These are phyloP conservation scores for Talaromyces pinophilus DNA, from an alignment of 2,329 filamentous ascomycete species.

Conservation along the genomic window DNA sequence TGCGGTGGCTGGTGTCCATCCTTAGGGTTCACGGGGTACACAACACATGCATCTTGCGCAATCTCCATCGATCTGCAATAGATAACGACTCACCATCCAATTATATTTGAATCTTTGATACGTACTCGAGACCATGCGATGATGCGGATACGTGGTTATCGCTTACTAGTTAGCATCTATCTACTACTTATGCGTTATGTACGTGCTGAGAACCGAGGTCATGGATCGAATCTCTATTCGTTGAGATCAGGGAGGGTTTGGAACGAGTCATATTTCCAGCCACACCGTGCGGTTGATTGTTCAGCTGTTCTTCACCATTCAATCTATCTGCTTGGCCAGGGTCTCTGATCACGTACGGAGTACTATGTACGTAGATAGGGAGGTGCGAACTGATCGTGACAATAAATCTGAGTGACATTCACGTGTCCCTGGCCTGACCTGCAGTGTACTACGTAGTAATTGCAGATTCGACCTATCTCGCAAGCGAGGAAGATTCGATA, in stretches of 20 bases:
- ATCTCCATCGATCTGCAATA: conserved; percentile 8
- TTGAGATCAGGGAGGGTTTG: background rate
- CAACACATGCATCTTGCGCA: background rate
- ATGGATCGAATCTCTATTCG: background rate
- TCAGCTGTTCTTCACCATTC: background rate
- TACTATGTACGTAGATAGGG: background rate
- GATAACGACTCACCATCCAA: background rate
- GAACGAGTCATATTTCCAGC: conserved; percentile 6
- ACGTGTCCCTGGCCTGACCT: background rate
- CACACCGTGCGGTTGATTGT: background rate
- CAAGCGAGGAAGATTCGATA: conserved; percentile 2
- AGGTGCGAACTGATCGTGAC: background rate
- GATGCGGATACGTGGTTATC: conserved; percentile 9
- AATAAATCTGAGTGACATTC: background rate
- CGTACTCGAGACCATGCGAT: background rate
- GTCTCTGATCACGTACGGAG: background rate
- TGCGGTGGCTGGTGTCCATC: conserved; percentile 11
- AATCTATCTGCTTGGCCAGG: background rate
- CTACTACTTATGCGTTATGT: background rate
- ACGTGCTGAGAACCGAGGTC: conserved; percentile 7
- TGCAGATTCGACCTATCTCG: background rate
- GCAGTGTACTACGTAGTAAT: no score
- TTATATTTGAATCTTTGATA: background rate
- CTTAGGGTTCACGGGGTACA: background rate
- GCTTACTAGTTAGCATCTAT: background rate